phyloP scores from a whole-genome alignment of 805 yeast species.

The Teunomyces tritomae region DNA sequence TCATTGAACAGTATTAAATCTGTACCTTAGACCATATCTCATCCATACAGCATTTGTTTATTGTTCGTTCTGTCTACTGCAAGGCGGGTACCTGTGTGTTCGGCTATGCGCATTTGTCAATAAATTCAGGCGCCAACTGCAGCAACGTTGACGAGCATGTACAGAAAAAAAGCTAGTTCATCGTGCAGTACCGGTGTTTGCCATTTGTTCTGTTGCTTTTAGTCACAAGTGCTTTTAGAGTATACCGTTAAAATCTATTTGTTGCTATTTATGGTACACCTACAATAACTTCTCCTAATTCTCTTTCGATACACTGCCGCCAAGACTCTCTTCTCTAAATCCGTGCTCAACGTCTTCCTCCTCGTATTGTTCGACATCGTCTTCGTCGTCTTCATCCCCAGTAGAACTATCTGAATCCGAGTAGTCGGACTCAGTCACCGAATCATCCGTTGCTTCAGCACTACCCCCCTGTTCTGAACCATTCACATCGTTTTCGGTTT shows the following conservation, averaged over 20 bases:
- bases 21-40: no score
- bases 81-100: neutral
- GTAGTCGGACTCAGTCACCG: constrained; percentile 13
- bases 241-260: neutral
- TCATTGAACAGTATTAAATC: no score
- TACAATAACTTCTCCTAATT: neutral
- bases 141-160: neutral
- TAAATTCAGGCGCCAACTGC: neutral
- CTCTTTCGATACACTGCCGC: neutral
- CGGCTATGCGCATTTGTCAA: neutral
- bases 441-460: neutral
- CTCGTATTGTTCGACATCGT: constrained; percentile 4
- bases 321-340: constrained; percentile 3
- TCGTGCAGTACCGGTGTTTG: neutral
- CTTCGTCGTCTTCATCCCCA: constrained; percentile 7
- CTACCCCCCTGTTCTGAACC: constrained; percentile 6
- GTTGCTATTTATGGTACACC: neutral
- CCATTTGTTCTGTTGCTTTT: neutral
- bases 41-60: no score
- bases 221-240: neutral
- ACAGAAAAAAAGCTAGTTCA: neutral
- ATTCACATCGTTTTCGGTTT: constrained; percentile 16
- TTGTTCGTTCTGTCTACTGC: no score
- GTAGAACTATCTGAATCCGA: constrained; percentile 13
- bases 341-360: constrained; percentile 17